These are phyloP conservation scores for Microdochium trichocladiopsis DNA, from an alignment of 2,329 filamentous ascomycete species.

Conservation along the genomic window DNA sequence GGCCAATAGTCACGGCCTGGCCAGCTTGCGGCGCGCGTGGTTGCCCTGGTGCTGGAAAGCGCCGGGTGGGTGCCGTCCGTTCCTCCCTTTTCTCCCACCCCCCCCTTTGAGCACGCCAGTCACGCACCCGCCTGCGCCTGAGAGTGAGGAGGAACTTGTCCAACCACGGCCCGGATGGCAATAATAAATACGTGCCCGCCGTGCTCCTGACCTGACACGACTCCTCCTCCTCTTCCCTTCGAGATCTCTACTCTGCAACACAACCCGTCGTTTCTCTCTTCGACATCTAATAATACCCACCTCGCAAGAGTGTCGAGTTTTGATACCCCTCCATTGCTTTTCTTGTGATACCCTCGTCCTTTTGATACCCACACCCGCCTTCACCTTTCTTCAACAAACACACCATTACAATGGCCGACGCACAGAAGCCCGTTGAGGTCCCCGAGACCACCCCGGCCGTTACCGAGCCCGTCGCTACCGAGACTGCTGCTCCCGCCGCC, in stretches of 20 bases:
- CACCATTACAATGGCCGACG: conserved; percentile 61
- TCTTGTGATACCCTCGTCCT: conserved; percentile 42
- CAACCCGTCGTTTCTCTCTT: neutral
- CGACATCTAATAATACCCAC: conserved; percentile 1
- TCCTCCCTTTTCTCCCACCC: neutral
- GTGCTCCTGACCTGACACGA: neutral
- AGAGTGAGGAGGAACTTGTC: too few species aligned
- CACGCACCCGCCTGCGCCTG: neutral
- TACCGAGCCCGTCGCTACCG: conserved; percentile 25
- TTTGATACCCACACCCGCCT: conserved; percentile 21
- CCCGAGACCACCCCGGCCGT: conserved; percentile 38
- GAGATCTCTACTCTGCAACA: neutral
- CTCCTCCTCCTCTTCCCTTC: neutral
- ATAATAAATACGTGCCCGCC: neutral
- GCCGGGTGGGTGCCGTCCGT: too few species aligned
- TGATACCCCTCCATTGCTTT: conserved; percentile 32
- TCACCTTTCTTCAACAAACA: conserved; percentile 20
- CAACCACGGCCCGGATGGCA: neutral
- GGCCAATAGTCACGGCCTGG: too few species aligned
- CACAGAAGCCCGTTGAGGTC: conserved; percentile 62
- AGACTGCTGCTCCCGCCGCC: conserved; percentile 13
- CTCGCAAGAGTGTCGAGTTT: conserved; percentile 6
- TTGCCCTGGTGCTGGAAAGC: neutral
- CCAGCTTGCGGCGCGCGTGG: neutral
- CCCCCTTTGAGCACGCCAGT: neutral